These are phyloP conservation scores for Pseudogymnoascus sp. DNA, from an alignment of 2,329 filamentous ascomycete species.

Conservation along the genomic window DNA sequence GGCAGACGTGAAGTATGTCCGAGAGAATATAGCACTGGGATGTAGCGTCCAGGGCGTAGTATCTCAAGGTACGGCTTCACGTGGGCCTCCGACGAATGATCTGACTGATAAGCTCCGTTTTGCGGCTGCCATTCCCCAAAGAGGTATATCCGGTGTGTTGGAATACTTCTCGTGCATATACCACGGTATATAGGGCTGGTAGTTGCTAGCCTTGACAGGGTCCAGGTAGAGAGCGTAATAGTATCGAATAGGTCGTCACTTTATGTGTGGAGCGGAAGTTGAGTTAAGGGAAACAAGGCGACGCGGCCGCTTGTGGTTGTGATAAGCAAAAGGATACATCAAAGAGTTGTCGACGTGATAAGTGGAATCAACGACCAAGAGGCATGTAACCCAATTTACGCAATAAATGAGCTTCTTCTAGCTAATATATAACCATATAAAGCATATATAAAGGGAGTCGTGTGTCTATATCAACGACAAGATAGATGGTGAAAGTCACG, in stretches of 20 bases:
- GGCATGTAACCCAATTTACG: not conserved
- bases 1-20: not conserved
- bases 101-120: not conserved
- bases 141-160: not conserved
- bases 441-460: not conserved
- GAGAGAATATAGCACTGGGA: not conserved
- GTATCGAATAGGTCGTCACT: not conserved
- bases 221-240: slow-evolving; percentile 1
- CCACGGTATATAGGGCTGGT: not conserved
- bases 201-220: slow-evolving; percentile 1
- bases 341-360: not conserved
- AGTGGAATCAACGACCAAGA: not conserved
- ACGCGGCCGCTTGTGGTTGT: slow-evolving; percentile 1
- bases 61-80: slow-evolving; percentile 1
- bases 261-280: not conserved
- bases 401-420: not conserved
- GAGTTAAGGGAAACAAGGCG: not conserved
- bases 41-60: not conserved
- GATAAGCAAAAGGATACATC: not conserved
- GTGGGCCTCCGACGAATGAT: not conserved
- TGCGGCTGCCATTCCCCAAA: slow-evolving; percentile 1
- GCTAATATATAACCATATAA: not conserved
- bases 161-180: not conserved
- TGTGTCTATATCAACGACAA: not conserved
- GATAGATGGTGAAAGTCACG: not conserved